Conservation (phyloP, 2,329 filamentous ascomycete species). For the Pyricularia sp. region DNA sequence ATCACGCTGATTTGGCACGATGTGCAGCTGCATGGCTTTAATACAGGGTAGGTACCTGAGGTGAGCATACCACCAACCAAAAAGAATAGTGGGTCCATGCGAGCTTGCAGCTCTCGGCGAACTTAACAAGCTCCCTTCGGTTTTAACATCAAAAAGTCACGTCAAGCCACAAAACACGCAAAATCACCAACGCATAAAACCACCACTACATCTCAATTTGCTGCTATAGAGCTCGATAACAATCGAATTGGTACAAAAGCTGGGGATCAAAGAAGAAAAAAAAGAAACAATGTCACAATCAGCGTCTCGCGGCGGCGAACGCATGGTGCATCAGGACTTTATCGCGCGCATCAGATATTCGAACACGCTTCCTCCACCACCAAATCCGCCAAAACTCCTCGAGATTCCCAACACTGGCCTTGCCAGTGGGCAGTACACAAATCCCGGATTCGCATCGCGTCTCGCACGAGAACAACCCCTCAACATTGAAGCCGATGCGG, state of each 20-base stretch:
- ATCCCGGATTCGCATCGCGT: slow-evolving; percentile 79
- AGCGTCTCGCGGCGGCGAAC: slow-evolving; percentile 38
- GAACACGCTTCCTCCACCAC: slow-evolving; percentile 89
- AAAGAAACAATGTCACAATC: slow-evolving; percentile 29
- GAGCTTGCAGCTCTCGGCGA: background rate
- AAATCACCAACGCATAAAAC: background rate
- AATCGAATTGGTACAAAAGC: background rate
- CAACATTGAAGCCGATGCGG: slow-evolving; percentile 95
- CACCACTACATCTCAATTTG: background rate
- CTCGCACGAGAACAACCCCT: slow-evolving; percentile 85
- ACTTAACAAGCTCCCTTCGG: background rate
- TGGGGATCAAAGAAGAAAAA: background rate
- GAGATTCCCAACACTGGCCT: slow-evolving; percentile 93
- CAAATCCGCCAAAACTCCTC: slow-evolving; percentile 90
- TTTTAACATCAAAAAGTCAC: background rate
- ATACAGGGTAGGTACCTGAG: background rate
- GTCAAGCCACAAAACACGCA: background rate
- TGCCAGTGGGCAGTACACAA: slow-evolving; percentile 78
- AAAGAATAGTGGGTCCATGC: background rate
- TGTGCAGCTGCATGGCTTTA: background rate
- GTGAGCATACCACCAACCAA: background rate
- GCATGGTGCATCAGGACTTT: slow-evolving; percentile 82
- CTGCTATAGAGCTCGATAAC: background rate
- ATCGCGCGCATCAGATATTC: slow-evolving; percentile 93
- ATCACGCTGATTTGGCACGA: background rate